Evolutionary conservation across 176 grass and related monocot species (phyloP), one percentile per base, ranked within the genome.

Genomic region (Oryza nivara): DNA sequence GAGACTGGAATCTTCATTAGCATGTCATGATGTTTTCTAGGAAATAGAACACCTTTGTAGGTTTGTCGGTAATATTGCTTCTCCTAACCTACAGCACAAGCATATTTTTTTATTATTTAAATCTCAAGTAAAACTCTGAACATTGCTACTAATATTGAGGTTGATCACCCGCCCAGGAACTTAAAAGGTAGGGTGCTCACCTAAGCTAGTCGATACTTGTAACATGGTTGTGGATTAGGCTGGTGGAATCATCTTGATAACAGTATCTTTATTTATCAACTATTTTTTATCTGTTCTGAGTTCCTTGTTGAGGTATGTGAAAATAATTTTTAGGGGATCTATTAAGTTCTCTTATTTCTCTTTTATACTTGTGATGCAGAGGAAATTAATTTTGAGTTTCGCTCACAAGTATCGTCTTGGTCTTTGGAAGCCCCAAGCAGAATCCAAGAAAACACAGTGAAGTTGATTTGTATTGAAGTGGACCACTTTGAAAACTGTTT

Each of bases 371-470:
- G 43, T 77, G 43, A 34, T 88, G 75, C 92, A 94, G 95, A 94
- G 90, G 28, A 97, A 93, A 44, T 74, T 97, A 77, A 94, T 94
- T 75, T 76, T 97, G 69, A 91, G 76, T 78, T 97, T 93, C 52
- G 86, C 95, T 5, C 95, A 94, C 16, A 97, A 94, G 84, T 92
- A 91, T 68, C 88, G 92, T 6, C 87, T 97, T 77, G 90, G 95
- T 74, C 90, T 97, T 65, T 97, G 92, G 95, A 97, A 84, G 84
- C 92, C 95, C 23, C 67, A 30, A 16, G 90, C 68, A 86, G 88
- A 86, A 26, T 70, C 72, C 35, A 86, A 45, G 49, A 94, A 91
- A 88, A 77, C 49, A 1, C 71, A 87, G 52, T 89, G 38, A 88
- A 77, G 22, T 65, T 88, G 2, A 9, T 64, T 78, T 49, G 17